Base-by-base conservation (phyloP, 495 filamentous ascomycete genomes). In the Penicillium waksmanii region DNA sequence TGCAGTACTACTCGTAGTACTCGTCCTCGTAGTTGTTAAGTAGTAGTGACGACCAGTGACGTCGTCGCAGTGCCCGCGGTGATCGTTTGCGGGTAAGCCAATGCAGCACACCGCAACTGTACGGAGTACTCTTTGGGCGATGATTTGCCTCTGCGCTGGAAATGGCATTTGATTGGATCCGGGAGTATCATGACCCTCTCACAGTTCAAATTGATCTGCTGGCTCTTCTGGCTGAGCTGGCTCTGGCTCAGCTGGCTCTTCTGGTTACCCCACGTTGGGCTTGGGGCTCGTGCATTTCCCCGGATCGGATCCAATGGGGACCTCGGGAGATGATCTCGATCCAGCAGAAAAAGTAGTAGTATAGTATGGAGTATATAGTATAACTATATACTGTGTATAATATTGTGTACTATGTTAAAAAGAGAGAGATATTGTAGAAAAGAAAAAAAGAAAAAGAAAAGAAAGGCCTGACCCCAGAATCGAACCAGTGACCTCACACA, bases 41-140 rank as follows among this genome's bases (percentile, higher is more conserved):
- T 23, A 31, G 27, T 31, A 31, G 53, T 65, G 63, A 66, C 70
- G 68, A 42, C 53, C 62, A 63, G 63, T 73, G 70, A 73, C 70
- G 70, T 73, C 64, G 63, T 50, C 40, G 21, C 23, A 31, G 27
- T 31, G 33, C 36, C 19, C 43, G 47, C 50, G 35, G 21, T 57
- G 63, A 44, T 62, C 62, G 64, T 62, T 65, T 67, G 64, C 65
- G 62, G 59, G 56, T 27, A 38, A 31, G 27, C 8, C 27, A 31
- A 31, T 31, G 27, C 27, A 31, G 27, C 27, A 31, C 27, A 31
- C 27, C 27, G 27, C 8, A 31, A 31, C 8, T 31, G 27, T 31
- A 15, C n/a, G 7, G 27, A 23, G 18, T 27, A 34, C 51, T 11
- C 27, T 40, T 40, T 19, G 48, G 53, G 53, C 50, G 40, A 57